These are phyloP conservation scores for Salvia sclarea DNA, from an alignment of 305 asterid species.

Conservation along the genomic window DNA sequence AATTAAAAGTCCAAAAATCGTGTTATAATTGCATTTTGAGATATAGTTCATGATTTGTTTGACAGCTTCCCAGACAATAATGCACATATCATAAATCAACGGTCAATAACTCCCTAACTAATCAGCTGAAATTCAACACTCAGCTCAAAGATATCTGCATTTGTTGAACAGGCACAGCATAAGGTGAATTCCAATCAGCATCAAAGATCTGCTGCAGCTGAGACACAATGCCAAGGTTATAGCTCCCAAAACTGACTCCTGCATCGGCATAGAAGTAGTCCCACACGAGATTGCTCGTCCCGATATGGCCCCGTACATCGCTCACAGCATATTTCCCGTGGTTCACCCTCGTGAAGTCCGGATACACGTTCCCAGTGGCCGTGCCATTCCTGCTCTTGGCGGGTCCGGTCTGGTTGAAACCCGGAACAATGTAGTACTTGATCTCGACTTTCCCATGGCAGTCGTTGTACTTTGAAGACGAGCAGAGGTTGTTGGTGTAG, in stretches of 20 bases:
- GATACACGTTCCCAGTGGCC: conserved; percentile 62
- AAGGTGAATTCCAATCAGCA: conserved; percentile 89
- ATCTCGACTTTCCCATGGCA: conserved; percentile 79
- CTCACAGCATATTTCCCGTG: conserved; percentile 90
- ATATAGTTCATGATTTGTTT: too few relatives aligned
- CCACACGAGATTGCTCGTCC: conserved; percentile 86
- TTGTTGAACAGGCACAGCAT: conserved; percentile 58
- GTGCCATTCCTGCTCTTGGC: conserved; percentile 47
- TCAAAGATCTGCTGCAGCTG: conserved; percentile 77
- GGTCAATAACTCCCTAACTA: not conserved
- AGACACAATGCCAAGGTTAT: conserved; percentile 57
- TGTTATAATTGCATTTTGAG: too few relatives aligned
- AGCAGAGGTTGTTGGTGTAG: conserved; percentile 69
- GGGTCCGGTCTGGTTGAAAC: conserved; percentile 78
- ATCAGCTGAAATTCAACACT: not conserved
- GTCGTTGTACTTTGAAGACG: conserved; percentile 63
- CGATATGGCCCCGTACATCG: conserved; percentile 70
- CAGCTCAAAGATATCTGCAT: not conserved
- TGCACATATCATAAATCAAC: not conserved
- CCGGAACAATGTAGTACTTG: conserved; percentile 77
- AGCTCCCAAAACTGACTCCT: conserved; percentile 84
- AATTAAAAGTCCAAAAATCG: too few relatives aligned
- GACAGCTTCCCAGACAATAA: too few relatives aligned
- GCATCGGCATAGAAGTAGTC: conserved; percentile 80
- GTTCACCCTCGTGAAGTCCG: conserved; percentile 81